Conservation (phyloP, 495 filamentous ascomycete species). For the Lasiosphaeria miniovina region DNA sequence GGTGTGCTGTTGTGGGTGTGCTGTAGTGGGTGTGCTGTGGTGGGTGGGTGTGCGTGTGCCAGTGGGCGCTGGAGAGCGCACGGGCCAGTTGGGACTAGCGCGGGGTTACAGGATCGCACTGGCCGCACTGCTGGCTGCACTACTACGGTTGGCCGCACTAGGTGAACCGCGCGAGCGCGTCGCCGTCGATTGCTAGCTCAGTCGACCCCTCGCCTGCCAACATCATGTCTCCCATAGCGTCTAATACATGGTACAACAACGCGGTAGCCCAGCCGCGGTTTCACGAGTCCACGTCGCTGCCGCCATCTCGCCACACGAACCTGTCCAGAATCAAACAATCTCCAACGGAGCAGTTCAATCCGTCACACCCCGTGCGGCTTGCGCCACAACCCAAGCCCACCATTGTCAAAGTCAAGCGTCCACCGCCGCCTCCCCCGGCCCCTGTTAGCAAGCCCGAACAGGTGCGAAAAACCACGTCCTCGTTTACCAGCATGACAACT, state of each 20-base stretch:
- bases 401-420: slow-evolving; percentile 34
- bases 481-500: slow-evolving; percentile 39
- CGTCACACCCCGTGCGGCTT: slow-evolving; percentile 25
- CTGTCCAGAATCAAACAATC: too few species aligned
- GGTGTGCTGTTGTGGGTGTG: too few species aligned
- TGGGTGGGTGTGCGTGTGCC: too few species aligned
- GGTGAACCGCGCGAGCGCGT: slow-evolving; percentile 72
- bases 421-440: slow-evolving; percentile 28
- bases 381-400: slow-evolving; percentile 36
- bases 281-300: slow-evolving; percentile 29
- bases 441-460: slow-evolving; percentile 14
- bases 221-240: slow-evolving; percentile 44
- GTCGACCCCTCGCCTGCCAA: slow-evolving; percentile 66
- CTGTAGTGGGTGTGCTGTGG: too few species aligned
- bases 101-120: too few species aligned
- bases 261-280: slow-evolving; percentile 24
- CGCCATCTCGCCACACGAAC: too few species aligned
- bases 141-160: too few species aligned
- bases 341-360: too few species aligned
- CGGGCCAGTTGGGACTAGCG: too few species aligned
- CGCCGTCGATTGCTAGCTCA: slow-evolving; percentile 83
- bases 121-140: too few species aligned
- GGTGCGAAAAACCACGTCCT: slow-evolving; percentile 26
- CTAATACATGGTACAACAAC: slow-evolving; percentile 41
- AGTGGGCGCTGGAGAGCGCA: too few species aligned